Base-by-base conservation (phyloP, 345 rosid genomes). In the Gossypium anomalum region DNA sequence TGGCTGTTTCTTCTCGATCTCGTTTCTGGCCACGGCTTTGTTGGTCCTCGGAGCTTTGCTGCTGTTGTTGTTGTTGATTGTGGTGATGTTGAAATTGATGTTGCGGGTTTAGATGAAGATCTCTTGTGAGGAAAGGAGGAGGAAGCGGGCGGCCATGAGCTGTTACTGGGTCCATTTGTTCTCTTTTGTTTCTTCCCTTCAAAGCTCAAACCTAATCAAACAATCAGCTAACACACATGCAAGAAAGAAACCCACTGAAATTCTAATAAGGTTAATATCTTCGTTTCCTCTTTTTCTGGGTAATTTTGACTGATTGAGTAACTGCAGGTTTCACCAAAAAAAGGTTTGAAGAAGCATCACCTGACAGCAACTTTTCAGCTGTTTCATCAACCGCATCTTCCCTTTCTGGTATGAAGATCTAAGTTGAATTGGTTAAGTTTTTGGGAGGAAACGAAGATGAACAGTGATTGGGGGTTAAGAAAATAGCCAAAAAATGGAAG, bases 81-180 rank as follows among this genome's bases (percentile, higher is more conserved):
- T 79, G 92, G 4, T 87, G 97, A 53, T 83, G 88, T 65, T 87
- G 96, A 65, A 51, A 69, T 10, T 89, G 94, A 75, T 84, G 87
- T 68, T 83, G 86, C 12, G 87, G 78, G 17, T 82, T 91, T 58
- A 89, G 85, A 77, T 91, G 95, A 73, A 93, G 89, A 83, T 93
- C 97, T 79, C 97, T 87, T 17, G 89, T 69, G 73, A 80, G 94
- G 48, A 94, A 94, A 60, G 98, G 92, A 59, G 49, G 97, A 76
- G 51, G 97, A 76, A 94, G 98, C 51, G 92, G 86, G 38, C 92
- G 94, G n/a, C 87, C 90, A 7, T 86, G 91, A 14, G 90, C 82
- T 72, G 97, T 84, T 6, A 89, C 85, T 56, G 89, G 97, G 86
- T 94, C 92, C 97, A 94, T 88, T 20, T 41, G 27, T 79, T 73